Evolutionary conservation across 179 eudicot genomes (phyloP).

Genomic region (Vitellaria paradoxa): DNA sequence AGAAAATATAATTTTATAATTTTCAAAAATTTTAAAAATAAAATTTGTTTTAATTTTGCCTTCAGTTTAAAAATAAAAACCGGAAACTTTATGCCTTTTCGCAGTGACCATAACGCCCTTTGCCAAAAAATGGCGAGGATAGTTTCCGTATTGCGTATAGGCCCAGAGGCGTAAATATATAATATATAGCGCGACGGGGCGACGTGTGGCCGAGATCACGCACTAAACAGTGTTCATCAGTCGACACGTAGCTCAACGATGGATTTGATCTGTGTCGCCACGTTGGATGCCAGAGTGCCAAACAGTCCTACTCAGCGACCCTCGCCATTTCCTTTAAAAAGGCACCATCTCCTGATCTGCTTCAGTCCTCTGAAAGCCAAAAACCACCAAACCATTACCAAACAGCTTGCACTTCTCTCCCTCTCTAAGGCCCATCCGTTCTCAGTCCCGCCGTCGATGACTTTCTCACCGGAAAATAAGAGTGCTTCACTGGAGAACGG

Average conservation of each 20-base stretch:
- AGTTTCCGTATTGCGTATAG: background rate
- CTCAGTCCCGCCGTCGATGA: background rate
- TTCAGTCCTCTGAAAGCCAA: background rate
- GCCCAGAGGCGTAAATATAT: background rate
- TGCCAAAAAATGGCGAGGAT: background rate
- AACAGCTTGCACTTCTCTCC: background rate
- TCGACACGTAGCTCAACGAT: background rate
- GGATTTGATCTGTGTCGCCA: background rate
- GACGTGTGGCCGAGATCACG: background rate
- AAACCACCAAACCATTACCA: background rate
- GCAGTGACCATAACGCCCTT: no score
- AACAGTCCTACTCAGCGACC: background rate
- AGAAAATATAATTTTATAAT: no score
- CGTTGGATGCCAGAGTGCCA: conserved; percentile 8
- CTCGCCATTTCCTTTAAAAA: background rate
- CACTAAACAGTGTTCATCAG: background rate
- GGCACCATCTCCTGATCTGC: background rate
- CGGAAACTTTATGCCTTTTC: no score
- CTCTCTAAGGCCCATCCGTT: background rate
- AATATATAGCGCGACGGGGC: background rate
- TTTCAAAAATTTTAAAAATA: no score
- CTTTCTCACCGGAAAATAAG: background rate
- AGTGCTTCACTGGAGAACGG: background rate
- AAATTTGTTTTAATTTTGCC: no score
- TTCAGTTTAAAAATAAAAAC: no score